A percentile compares a stretch with the other conserved stretches of the same genome.
Conservation (phyloP, 371 early-diverging fungal species). For the Hamiltosporidium magnivora region DNA sequence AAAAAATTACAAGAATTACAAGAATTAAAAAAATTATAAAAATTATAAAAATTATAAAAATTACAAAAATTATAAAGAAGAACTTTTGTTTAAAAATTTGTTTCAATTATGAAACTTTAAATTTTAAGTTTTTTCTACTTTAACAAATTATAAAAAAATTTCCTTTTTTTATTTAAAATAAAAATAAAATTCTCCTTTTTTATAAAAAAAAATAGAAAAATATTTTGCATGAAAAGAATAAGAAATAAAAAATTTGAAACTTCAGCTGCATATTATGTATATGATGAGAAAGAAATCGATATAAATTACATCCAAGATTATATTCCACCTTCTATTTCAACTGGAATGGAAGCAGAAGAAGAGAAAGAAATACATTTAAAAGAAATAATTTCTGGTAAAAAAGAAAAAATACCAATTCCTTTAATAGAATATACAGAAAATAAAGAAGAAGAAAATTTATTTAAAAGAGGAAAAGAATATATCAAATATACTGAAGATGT, state of each 20-base stretch:
- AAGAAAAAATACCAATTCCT: slow-evolving; percentile 34
- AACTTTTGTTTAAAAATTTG: too few species aligned
- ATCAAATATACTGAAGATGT: slow-evolving; percentile 30
- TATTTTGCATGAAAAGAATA: slow-evolving; percentile 7
- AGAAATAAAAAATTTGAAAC: slow-evolving; percentile 25
- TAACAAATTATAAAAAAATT: too few species aligned
- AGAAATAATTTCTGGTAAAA: slow-evolving; percentile 24
- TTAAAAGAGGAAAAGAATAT: slow-evolving; percentile 8
- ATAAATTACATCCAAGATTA: slow-evolving; percentile 25
- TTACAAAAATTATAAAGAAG: too few species aligned
- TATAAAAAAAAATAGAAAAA: too few species aligned
- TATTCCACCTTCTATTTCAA: slow-evolving; percentile 16
- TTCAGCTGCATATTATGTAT: slow-evolving; percentile 6
- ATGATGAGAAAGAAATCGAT: slow-evolving; percentile 4
- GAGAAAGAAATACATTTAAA: slow-evolving; percentile 49
- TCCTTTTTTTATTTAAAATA: too few species aligned
- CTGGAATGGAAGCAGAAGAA: slow-evolving; percentile 52
- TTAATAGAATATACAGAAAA: slow-evolving; percentile 24
- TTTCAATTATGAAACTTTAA: too few species aligned
- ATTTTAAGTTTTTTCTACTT: too few species aligned
- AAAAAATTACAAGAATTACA: too few species aligned
- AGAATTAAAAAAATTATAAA: too few species aligned
- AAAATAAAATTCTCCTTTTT: too few species aligned
- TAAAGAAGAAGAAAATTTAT: background rate
- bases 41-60: too few species aligned